Evolutionary conservation across 805 yeast genomes (phyloP).

Genomic region (Cyberlindnera mrakii): DNA sequence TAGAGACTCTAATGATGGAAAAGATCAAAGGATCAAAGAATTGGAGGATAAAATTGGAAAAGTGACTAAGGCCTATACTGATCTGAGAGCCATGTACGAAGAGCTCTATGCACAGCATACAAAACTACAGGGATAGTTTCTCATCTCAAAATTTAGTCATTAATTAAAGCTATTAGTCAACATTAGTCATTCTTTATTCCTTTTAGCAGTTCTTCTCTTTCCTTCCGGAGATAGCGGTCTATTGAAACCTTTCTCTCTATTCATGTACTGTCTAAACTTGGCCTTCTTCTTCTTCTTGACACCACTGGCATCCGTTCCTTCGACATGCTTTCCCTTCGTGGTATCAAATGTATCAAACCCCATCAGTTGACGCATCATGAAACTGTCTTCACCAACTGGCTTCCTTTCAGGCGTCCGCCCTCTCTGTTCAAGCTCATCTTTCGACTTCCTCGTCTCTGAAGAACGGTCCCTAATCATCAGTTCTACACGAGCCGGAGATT

Average conservation of each 20-base stretch:
- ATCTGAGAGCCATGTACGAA: constrained; percentile 54
- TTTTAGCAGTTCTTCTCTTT: constrained; percentile 5
- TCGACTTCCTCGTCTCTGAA: background rate
- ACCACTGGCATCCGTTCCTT: constrained; percentile 40
- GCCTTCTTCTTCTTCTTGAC: constrained; percentile 33
- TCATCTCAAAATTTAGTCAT: background rate
- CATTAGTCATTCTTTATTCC: background rate
- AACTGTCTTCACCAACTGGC: constrained; percentile 14
- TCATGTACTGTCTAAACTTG: constrained; percentile 56
- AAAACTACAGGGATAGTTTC: background rate
- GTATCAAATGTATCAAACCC: constrained; percentile 52
- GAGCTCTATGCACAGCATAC: constrained; percentile 45
- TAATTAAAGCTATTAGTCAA: background rate
- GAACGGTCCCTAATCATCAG: too few species aligned
- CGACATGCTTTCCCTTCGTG: constrained; percentile 53
- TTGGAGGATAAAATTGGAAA: constrained; percentile 41
- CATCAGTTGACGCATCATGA: constrained; percentile 39
- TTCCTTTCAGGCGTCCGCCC: constrained; percentile 6
- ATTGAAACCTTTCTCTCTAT: constrained; percentile 49
- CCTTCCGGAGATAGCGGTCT: constrained; percentile 47
- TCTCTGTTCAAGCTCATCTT: constrained; percentile 4
- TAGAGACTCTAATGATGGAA: constrained; percentile 13
- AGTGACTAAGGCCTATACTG: constrained; percentile 53
- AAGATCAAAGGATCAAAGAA: constrained; percentile 28
- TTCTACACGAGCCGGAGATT: too few species aligned